Conservation (phyloP, 805 yeast species). For the Yarrowia deformans region DNA sequence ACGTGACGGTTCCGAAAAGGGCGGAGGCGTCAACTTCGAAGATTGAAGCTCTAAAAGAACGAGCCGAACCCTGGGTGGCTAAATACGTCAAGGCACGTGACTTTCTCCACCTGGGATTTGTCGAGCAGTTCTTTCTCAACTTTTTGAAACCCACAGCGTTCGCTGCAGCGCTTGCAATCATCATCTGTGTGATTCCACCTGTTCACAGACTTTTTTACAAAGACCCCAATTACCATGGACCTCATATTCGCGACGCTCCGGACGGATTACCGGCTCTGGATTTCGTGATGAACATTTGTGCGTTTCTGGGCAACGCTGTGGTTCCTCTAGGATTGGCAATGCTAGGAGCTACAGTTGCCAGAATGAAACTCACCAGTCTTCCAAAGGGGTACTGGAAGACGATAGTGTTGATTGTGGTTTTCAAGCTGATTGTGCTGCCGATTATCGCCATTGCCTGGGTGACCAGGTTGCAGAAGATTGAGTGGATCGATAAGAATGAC, state of each 20-base stretch:
- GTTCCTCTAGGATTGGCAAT: slow-evolving; percentile 86
- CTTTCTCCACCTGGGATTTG: slow-evolving; percentile 14
- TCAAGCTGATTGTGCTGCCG: slow-evolving; percentile 74
- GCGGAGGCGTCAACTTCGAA: neutral
- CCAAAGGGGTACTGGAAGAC: slow-evolving; percentile 73
- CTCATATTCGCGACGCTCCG: slow-evolving; percentile 74
- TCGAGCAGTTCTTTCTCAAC: slow-evolving; percentile 40
- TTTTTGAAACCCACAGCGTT: slow-evolving; percentile 75
- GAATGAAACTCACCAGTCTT: slow-evolving; percentile 65
- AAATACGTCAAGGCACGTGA: slow-evolving; percentile 11
- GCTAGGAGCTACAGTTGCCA: slow-evolving; percentile 86
- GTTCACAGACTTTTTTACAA: slow-evolving; percentile 70
- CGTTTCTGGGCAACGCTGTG: slow-evolving; percentile 83
- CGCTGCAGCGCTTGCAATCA: slow-evolving; percentile 68
- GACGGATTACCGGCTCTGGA: slow-evolving; percentile 84
- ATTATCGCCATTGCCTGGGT: slow-evolving; percentile 76
- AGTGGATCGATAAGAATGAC: slow-evolving; percentile 68
- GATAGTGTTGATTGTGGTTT: slow-evolving; percentile 61
- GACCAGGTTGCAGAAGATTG: slow-evolving; percentile 64
- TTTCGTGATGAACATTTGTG: slow-evolving; percentile 80
- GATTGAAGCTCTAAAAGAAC: neutral
- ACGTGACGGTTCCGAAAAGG: neutral
- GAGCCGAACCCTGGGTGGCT: slow-evolving; percentile 7
- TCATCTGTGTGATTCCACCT: slow-evolving; percentile 87
- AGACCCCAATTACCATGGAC: slow-evolving; percentile 46